Evolutionary conservation across 805 yeast genomes (phyloP), one percentile per base, ranked within the genome.

Genomic region (Starmerella sp.): DNA sequence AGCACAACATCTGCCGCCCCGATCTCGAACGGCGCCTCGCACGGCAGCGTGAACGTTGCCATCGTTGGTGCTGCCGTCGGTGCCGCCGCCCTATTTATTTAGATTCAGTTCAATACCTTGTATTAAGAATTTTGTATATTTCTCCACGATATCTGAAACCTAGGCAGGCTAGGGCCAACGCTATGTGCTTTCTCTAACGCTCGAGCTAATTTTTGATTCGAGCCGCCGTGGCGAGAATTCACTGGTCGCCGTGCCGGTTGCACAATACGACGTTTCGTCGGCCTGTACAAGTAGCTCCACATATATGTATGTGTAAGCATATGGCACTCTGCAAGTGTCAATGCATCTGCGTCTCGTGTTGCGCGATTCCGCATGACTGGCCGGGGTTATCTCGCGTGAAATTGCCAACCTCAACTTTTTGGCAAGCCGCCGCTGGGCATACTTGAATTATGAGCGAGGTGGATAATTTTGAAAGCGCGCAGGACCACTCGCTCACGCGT

Each of bases 401-500:
- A 10, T 41, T 28, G 31, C 41, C 41, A 37, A 14, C 41, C 41
- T 37, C 41, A 37, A 37, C 41, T 37, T 15, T 39, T 39, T 39
- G 29, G 43, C 28, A 32, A 14, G 36, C 29, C 6, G 15, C 13
- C 3, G 5, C 36, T 1, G 13, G 22, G 5, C 32, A 9, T 32
- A 3, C 30, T 36, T 13, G 6, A 48, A 13, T n/a, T 4, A 54
- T 54, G 54, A 32, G 43, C 34, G 53, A 56, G 4, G 22, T 51
- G 6, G 57, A 51, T 31, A 22, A 50, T 32, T 50, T 48, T 22
- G 54, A 48, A 14, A 35, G 37, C 6, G 48, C 32, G 10, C 47
- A 51, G 34, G 62, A 59, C 44, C 56, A 55, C 47, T 59, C 62
- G 9, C 50, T 73, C 53, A 42, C 69, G 2, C 67, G 82, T 31